Evolutionary conservation across 2,329 filamentous ascomycete genomes (phyloP).

Genomic region (Diaporthe vaccinii): DNA sequence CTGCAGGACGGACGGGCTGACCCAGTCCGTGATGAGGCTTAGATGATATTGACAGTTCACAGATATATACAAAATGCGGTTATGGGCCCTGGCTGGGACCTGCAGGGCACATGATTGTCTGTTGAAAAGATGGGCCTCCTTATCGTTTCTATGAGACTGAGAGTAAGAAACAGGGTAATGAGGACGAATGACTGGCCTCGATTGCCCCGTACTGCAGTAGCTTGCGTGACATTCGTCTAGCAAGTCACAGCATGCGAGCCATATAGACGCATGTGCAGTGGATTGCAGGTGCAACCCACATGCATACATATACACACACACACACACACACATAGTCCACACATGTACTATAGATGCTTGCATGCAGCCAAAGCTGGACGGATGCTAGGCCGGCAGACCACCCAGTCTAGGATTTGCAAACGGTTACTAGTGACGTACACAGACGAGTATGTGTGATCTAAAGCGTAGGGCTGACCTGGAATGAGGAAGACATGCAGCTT

Average conservation of each 20-base stretch:
- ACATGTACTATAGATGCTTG: neutral
- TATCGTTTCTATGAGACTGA: neutral
- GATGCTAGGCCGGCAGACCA: neutral
- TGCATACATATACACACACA: neutral
- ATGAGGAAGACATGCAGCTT: neutral
- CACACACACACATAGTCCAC: neutral
- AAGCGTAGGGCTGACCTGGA: slow-evolving; percentile 9
- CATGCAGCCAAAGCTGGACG: neutral
- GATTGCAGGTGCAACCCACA: slow-evolving; percentile 7
- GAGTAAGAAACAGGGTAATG: neutral
- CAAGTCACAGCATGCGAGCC: neutral
- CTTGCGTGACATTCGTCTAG: neutral
- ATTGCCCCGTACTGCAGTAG: neutral
- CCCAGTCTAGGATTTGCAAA: too few relatives aligned
- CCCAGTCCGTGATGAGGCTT: slow-evolving; percentile 16
- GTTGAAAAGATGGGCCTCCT: neutral
- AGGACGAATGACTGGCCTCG: neutral
- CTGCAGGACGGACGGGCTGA: neutral
- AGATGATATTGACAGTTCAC: neutral
- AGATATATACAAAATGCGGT: neutral
- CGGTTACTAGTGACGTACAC: neutral
- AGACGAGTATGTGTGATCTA: neutral
- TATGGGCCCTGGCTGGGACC: too few relatives aligned
- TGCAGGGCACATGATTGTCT: neutral
- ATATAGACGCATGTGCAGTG: neutral